Conservation (phyloP, 768 basidiomycete genomes). For the Leccinum subtestaceum region DNA sequence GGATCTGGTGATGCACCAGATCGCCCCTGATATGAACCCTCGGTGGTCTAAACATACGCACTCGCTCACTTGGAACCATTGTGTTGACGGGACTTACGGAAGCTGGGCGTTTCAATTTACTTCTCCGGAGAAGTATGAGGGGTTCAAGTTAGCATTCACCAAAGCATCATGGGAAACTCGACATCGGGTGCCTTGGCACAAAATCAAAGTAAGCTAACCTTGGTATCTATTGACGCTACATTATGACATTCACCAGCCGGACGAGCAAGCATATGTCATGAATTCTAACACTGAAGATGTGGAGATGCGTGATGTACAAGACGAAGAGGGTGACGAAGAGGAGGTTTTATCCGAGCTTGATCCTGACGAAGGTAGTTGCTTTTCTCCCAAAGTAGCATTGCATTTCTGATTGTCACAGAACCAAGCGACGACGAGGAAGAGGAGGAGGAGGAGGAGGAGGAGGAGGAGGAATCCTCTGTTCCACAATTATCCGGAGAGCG, state of each 20-base stretch:
- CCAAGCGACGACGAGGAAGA: constrained; percentile 33
- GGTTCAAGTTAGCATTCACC: constrained; percentile 62
- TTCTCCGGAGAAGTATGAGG: constrained; percentile 50
- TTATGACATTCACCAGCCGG: constrained; percentile 43
- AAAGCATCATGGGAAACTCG: constrained; percentile 78
- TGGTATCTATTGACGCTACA: neutral
- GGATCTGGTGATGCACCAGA: constrained; percentile 56
- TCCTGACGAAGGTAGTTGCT: constrained; percentile 52
- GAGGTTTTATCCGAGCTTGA: constrained; percentile 70
- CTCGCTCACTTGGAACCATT: constrained; percentile 89
- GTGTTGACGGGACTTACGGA: constrained; percentile 51
- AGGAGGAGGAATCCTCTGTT: constrained; percentile 35
- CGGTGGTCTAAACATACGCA: constrained; percentile 56
- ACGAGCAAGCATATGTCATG: constrained; percentile 85
- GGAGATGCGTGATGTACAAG: constrained; percentile 78
- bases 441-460: constrained; percentile 38
- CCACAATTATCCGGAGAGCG: constrained; percentile 52
- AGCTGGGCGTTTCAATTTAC: constrained; percentile 85
- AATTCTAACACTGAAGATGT: constrained; percentile 78
- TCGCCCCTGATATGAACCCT: constrained; percentile 70
- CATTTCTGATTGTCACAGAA: constrained; percentile 40
- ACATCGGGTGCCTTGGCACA: constrained; percentile 71
- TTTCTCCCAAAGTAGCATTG: neutral
- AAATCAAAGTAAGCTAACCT: constrained; percentile 60
- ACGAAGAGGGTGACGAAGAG: constrained; percentile 78